Evolutionary conservation across 352 stramenopile species (phyloP), one percentile per base, ranked within the genome.

Genomic region (Plasmopara muralis): DNA sequence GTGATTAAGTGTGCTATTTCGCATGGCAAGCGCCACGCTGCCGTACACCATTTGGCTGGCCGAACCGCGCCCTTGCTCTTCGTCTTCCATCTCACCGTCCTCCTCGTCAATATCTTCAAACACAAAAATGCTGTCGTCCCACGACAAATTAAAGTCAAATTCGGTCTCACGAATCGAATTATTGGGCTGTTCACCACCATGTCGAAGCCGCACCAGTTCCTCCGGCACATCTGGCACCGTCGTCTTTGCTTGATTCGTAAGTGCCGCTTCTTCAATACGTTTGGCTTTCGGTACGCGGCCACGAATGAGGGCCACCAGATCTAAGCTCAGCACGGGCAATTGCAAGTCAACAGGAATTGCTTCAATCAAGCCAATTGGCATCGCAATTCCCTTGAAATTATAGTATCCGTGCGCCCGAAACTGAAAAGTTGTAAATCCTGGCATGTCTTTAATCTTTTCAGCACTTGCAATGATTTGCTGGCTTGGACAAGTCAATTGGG

Each of bases 81-180:
- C 65, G 16, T 34, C 55, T 30, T 85, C 74, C 35, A 73, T 59
- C 14, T 80, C 70, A 12, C 55, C 64, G 9, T 66, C 62, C 28
- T 74, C 69, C 29, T 78, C 66, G 31, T 75, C 69, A 18, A 73
- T 73, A 37, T 85, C 76, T 41, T 90, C 80, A 15, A 85, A 80
- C 31, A 90, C 76, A 48, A 83, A 71, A 52, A 90, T 84, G 33
- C 64, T 77, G 30, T 90, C 80, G 53, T 88, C 72, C 75, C 75
- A 87, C 18, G 75, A 85, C 9, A 79, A 43, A n/a, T 70, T 74
- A 18, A 84, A 70, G 40, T 83, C 77, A 9, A 83, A 67, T 54
- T 93, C 83, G 8, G 83, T 93, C 55, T 93, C 80, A 41, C 83
- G 80, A 57, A 93, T 93, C 30, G 80, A 89, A 43, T 89, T 76